Evolutionary conservation across 768 basidiomycete genomes (phyloP).

Genomic region (Mycena pura): DNA sequence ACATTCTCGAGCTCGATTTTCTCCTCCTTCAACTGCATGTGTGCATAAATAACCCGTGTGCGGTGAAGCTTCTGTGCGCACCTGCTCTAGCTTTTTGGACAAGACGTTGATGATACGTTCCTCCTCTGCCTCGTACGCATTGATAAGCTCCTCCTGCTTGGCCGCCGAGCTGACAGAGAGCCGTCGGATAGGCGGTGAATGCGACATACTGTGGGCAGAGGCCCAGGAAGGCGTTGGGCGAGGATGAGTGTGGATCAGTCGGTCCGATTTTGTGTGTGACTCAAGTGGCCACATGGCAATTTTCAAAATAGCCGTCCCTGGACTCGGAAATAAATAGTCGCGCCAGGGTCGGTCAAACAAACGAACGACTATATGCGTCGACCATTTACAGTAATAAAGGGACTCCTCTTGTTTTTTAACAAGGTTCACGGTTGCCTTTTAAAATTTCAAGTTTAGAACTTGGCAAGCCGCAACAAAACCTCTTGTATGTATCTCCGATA

Average conservation of each 20-base stretch:
- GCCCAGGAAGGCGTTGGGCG: too few species aligned
- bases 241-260: neutral
- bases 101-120: conserved; percentile 86
- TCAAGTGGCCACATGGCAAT: conserved; percentile 3
- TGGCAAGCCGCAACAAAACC: too few species aligned
- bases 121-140: conserved; percentile 90
- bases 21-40: conserved; percentile 74
- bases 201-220: conserved; percentile 39
- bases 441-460: too few species aligned
- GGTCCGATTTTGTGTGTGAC: neutral
- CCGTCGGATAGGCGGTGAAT: conserved; percentile 68
- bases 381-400: too few species aligned
- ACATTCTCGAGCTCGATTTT: conserved; percentile 84
- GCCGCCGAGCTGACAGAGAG: conserved; percentile 60
- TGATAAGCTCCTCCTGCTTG: conserved; percentile 80
- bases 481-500: too few species aligned
- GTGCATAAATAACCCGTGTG: neutral
- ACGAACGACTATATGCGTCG: too few species aligned
- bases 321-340: too few species aligned
- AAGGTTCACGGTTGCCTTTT: too few species aligned
- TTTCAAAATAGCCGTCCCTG: too few species aligned
- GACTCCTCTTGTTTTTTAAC: too few species aligned
- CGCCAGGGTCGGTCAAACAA: too few species aligned
- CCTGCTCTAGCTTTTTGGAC: conserved; percentile 86
- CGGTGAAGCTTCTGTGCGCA: conserved; percentile 35